Base-by-base conservation (phyloP, 805 yeast species). In the Tetrapisispora namnaoensis region DNA sequence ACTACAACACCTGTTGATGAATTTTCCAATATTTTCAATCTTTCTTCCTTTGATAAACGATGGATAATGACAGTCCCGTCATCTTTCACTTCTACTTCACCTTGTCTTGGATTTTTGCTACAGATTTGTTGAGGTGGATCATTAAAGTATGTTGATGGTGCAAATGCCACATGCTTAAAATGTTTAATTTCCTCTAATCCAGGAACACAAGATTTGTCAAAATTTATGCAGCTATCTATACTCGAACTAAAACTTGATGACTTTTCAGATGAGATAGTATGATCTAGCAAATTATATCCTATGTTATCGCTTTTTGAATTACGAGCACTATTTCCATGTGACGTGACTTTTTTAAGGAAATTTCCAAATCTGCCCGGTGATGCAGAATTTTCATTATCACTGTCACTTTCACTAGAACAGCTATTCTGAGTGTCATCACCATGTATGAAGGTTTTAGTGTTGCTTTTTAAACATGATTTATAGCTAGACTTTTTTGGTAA, bases 81-180 rank as follows among this genome's bases (percentile, higher is more conserved):
- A 13, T 75, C 67, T 45, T 74, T 58, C 1, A 80, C 70, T 55
- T 79, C 85, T 13, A 83, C 95, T 63, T 88, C 91, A 38, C 97
- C 97, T 60, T 77, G 77, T 54, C 88, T 70, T 16, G 96, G 95
- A 51, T 70, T 73, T 57, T 89, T 70, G 2, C 90, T 80, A 13
- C 95, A 95, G 41, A 87, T 87, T 58, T 87, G 95, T 59, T 87
- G 96, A 0, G 95, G 95, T 1, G 96, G 95, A 63, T 90, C 96
- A 52, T 77, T 76, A 36, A 76, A 77, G 58, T 87, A 80, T 17
- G 86, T 83, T 36, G 83, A 84, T 3, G 85, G 72, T 3, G 89
- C 86, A 68, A 90, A 90, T 0, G 83, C 74, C 7, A 88, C 95
- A 54, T 87, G 74, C 51, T 78, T 76, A 60, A 86, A 53, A 8